Evolutionary conservation across 495 filamentous ascomycete genomes (phyloP).

Genomic region (Beverwykella pulmonaria): DNA sequence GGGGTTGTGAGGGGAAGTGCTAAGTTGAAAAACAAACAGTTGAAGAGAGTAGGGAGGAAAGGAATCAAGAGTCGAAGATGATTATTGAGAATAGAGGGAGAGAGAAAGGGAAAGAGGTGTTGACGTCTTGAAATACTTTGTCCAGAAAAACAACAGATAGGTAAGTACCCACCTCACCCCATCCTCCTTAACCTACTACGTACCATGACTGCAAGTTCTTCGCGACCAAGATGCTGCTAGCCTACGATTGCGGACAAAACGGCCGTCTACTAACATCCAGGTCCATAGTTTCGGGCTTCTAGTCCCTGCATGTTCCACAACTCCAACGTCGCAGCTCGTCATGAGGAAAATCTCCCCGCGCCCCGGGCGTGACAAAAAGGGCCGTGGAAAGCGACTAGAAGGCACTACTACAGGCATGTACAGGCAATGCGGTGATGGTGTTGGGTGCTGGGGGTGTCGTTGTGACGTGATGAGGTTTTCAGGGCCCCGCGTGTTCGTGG

Average conservation of each 20-base stretch:
- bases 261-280: neutral
- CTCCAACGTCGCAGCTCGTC: neutral
- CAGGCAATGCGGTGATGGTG: neutral
- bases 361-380: neutral
- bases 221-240: neutral
- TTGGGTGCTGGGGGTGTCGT: neutral
- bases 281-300: neutral
- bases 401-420: neutral
- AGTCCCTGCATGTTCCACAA: neutral
- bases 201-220: neutral
- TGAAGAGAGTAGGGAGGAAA: neutral
- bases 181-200: too few relatives aligned
- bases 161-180: too few relatives aligned
- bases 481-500: neutral
- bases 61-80: neutral
- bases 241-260: neutral
- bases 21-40: slow-evolving; percentile 1
- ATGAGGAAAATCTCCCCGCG: slow-evolving; percentile 11
- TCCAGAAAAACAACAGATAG: too few relatives aligned
- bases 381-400: neutral
- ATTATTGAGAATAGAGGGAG: neutral
- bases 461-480: neutral
- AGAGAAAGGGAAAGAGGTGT: neutral
- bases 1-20: slow-evolving; percentile 12
- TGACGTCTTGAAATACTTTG: neutral